Evolutionary conservation across 108 stramenopile species (phyloP).

Genomic region (Cyclotella choctawhatcheeana): DNA sequence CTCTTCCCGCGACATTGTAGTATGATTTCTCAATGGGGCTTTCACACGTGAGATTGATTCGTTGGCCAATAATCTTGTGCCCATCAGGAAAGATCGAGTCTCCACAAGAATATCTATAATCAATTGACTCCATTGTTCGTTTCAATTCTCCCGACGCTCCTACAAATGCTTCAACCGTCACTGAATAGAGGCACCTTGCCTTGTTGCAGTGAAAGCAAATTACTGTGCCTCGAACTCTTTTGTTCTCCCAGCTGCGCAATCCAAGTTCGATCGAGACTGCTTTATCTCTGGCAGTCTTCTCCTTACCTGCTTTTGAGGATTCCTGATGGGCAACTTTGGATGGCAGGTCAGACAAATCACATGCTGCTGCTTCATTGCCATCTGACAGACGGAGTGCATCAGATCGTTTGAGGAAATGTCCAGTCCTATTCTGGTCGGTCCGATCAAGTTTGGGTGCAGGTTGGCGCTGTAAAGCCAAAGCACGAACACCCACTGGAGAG

Average conservation of each 20-base stretch:
- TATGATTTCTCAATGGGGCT: neutral
- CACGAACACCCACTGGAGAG: too few species aligned
- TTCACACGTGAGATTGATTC: slow-evolving; percentile 1
- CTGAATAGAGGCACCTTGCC: neutral
- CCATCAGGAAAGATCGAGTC: slow-evolving; percentile 3
- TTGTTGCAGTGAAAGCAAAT: slow-evolving; percentile 10
- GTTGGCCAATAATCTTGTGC: neutral
- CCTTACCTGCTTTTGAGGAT: neutral
- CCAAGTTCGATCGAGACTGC: neutral
- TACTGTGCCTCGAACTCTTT: neutral
- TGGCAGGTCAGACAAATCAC: slow-evolving; percentile 11
- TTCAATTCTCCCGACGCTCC: neutral
- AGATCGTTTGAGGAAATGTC: neutral
- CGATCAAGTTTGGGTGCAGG: neutral
- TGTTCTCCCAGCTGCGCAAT: slow-evolving; percentile 1
- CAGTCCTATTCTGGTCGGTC: neutral
- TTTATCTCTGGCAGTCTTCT: neutral
- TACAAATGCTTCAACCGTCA: neutral
- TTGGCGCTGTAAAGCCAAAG: too few species aligned
- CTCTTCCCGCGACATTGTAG: slow-evolving; percentile 10
- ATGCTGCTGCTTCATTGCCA: neutral
- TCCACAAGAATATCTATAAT: slow-evolving; percentile 5
- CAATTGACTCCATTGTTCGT: neutral
- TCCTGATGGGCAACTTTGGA: neutral
- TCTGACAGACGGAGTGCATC: neutral